Evolutionary conservation across 2,329 filamentous ascomycete genomes (phyloP).

Genomic region (Leptoxyphium fumago): DNA sequence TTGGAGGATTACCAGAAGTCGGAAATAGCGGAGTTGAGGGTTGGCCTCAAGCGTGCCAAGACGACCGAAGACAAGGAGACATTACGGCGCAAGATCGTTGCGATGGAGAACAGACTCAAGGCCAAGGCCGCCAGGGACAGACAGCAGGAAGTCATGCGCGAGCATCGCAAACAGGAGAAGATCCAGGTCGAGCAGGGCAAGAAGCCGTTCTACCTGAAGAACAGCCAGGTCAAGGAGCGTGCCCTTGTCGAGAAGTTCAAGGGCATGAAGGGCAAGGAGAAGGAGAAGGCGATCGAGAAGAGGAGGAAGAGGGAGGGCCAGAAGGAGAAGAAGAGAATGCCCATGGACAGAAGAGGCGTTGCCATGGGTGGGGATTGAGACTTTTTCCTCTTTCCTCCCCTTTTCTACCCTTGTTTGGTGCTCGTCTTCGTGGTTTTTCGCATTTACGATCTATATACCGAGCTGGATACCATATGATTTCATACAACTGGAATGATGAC

Average conservation of each 20-base stretch:
- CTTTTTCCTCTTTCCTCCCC: too few species aligned
- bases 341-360: constrained; percentile 22
- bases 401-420: too few species aligned
- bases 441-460: too few species aligned
- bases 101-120: constrained; percentile 66
- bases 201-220: constrained; percentile 86
- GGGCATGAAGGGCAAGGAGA: constrained; percentile 70
- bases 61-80: constrained; percentile 49
- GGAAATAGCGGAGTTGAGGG: constrained; percentile 66
- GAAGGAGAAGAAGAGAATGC: constrained; percentile 60
- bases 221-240: constrained; percentile 74
- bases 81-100: constrained; percentile 58
- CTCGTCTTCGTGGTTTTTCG: too few species aligned
- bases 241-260: constrained; percentile 66
- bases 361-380: not conserved
- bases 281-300: constrained; percentile 72
- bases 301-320: constrained; percentile 76
- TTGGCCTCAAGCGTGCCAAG: constrained; percentile 52
- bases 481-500: not conserved
- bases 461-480: too few species aligned
- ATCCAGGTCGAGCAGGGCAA: constrained; percentile 77
- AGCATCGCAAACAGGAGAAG: constrained; percentile 72
- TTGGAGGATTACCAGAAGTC: constrained; percentile 68
- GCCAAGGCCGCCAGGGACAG: constrained; percentile 55
- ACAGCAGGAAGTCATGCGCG: constrained; percentile 52